Conservation (phyloP, 2,329 filamentous ascomycete species). For the Triangularia verruculosa region DNA sequence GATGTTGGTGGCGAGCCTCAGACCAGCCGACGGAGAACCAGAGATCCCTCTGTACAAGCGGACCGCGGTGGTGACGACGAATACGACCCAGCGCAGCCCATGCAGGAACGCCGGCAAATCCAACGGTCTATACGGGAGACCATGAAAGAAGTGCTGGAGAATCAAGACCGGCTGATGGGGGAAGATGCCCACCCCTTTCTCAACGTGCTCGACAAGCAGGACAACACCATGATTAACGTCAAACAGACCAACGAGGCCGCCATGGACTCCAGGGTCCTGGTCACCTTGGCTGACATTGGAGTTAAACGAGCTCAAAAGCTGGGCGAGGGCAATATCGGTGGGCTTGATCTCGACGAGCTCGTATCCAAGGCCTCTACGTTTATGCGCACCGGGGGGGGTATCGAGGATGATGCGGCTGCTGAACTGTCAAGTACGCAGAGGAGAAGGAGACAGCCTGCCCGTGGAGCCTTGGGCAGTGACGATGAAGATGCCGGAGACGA, state of each 20-base stretch:
- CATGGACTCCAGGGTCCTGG: constrained; percentile 82
- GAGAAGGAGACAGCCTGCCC: constrained; percentile 40
- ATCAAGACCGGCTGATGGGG: constrained; percentile 68
- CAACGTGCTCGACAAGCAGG: constrained; percentile 63
- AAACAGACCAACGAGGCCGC: constrained; percentile 89
- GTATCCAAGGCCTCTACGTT: constrained; percentile 85
- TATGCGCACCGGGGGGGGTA: constrained; percentile 68
- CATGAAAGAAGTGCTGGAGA: constrained; percentile 52
- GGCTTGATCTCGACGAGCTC: constrained; percentile 87
- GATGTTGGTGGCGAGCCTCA: constrained; percentile 21
- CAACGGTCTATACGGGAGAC: constrained; percentile 69
- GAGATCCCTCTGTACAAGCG: constrained; percentile 23
- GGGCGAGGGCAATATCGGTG: constrained; percentile 68
- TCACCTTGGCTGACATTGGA: constrained; percentile 75
- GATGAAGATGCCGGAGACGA: constrained; percentile 60
- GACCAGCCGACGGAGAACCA: constrained; percentile 24
- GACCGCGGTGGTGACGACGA: constrained; percentile 40
- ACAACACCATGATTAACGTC: constrained; percentile 63
- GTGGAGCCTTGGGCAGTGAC: constrained; percentile 44
- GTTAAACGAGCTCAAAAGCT: constrained; percentile 75
- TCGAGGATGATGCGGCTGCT: constrained; percentile 48
- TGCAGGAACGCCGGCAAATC: constrained; percentile 67
- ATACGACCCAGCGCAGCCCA: constrained; percentile 82
- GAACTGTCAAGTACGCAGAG: constrained; percentile 51
- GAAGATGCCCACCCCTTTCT: constrained; percentile 60